These are phyloP conservation scores for Avena eriantha DNA, from an alignment of 176 grass and related monocot species.

Conservation along the genomic window DNA sequence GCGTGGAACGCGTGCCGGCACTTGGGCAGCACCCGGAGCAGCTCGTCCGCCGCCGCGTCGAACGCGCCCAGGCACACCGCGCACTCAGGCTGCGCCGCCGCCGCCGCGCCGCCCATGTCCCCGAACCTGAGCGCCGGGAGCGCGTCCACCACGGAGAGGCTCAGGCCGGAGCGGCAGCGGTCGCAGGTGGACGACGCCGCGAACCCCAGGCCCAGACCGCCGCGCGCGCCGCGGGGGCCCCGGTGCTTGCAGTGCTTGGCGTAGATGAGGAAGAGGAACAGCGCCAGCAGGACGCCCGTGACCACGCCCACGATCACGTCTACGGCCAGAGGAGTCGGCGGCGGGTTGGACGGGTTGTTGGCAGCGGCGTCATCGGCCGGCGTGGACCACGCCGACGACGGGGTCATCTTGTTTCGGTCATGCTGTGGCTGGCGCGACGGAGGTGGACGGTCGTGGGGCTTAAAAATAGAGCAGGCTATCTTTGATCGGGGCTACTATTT, in stretches of 20 bases:
- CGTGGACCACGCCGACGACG: background rate
- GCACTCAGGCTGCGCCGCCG: constrained; percentile 39
- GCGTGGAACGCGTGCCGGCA: constrained; percentile 61
- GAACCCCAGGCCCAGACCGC: constrained; percentile 26
- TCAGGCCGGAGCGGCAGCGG: constrained; percentile 35
- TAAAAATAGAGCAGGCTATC: constrained; percentile 44
- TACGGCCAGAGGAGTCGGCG: background rate
- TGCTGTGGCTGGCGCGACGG: background rate
- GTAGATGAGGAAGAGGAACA: constrained; percentile 62
- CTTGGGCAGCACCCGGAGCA: constrained; percentile 51
- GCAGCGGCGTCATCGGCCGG: background rate
- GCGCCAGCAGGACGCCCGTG: constrained; percentile 33
- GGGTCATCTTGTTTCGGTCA: constrained; percentile 37
- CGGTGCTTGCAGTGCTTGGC: constrained; percentile 51
- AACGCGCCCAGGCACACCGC: constrained; percentile 54
- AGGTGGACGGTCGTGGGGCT: constrained; percentile 1
- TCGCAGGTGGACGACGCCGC: constrained; percentile 27
- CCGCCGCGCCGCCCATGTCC: background rate
- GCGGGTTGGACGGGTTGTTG: background rate
- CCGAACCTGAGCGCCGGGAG: constrained; percentile 36
- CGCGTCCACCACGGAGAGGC: constrained; percentile 35
- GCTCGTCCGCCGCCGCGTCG: constrained; percentile 42
- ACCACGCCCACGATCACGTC: constrained; percentile 37
- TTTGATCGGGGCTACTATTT: background rate
- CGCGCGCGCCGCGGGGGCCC: background rate